Percentiles rank a stretch among this genome's conserved stretches.
These are phyloP conservation scores for Sisymbrium irio DNA, from an alignment of 345 rosid genomes.

Conservation along the genomic window DNA sequence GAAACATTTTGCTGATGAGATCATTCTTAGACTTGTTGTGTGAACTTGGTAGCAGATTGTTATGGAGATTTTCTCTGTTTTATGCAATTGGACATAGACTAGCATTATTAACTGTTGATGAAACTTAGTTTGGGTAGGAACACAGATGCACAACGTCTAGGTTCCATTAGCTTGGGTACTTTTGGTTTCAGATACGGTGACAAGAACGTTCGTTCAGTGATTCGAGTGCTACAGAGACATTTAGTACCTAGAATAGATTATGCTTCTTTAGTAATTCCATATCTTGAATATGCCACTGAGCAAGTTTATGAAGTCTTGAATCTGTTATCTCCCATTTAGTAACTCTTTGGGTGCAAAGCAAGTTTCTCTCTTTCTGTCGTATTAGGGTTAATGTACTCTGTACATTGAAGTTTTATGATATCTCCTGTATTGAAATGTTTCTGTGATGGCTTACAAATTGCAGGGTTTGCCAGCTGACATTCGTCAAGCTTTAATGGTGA, in stretches of 20 bases:
- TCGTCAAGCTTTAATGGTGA: slow-evolving; percentile 71
- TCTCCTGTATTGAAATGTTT: not conserved
- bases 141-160: not conserved
- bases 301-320: not conserved
- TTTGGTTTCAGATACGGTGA: slow-evolving; percentile 16
- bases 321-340: not conserved
- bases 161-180: not conserved
- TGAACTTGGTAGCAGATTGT: not conserved
- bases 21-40: not conserved
- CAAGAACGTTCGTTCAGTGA: not conserved
- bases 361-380: slow-evolving; percentile 2
- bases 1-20: not conserved
- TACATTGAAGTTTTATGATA: not conserved
- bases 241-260: not conserved
- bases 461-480: slow-evolving; percentile 89
- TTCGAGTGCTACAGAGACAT: no score
- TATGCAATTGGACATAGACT: not conserved
- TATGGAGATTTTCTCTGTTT: not conserved
- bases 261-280: not conserved
- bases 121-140: slow-evolving; percentile 3
- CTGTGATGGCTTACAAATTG: slow-evolving; percentile 1
- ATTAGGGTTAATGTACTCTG: not conserved
- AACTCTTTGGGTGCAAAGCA: not conserved
- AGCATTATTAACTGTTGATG: not conserved
- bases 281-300: not conserved